phyloP scores from a whole-genome alignment of 2,329 filamentous ascomycete genomes.

The Diaporthe caulivora region DNA sequence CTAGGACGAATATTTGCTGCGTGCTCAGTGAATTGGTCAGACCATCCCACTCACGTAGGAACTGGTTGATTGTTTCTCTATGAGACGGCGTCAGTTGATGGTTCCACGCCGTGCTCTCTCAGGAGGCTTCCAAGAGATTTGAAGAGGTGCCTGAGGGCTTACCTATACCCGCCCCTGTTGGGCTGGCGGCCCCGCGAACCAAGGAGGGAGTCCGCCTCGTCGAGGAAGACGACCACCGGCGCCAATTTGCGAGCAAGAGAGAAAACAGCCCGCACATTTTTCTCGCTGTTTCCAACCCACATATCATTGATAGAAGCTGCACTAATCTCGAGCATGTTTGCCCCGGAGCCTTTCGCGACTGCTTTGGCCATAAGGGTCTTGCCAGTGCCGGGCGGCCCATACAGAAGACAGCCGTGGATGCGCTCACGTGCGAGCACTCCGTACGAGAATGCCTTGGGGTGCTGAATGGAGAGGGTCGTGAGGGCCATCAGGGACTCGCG shows the following conservation, averaged over 20 bases:
- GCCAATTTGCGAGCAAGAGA: constrained; percentile 90
- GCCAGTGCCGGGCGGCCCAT: constrained; percentile 86
- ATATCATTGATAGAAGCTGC: constrained; percentile 95
- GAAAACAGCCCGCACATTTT: constrained; percentile 94
- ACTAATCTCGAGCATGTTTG: constrained; percentile 86
- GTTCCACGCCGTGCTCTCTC: not conserved
- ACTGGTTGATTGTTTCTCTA: constrained; percentile 91
- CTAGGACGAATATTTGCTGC: constrained; percentile 94
- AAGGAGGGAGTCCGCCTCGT: constrained; percentile 95
- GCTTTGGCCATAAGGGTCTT: constrained; percentile 79
- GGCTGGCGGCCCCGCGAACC: constrained; percentile 77
- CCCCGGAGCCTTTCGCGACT: constrained; percentile 76
- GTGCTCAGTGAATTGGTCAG: constrained; percentile 70
- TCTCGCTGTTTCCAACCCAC: constrained; percentile 96
- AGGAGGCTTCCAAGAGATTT: not conserved
- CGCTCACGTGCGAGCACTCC: constrained; percentile 92
- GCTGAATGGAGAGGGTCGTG: constrained; percentile 86
- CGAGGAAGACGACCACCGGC: constrained; percentile 95
- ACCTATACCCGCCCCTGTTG: constrained; percentile 77
- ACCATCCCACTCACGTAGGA: constrained; percentile 96
- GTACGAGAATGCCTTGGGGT: constrained; percentile 96
- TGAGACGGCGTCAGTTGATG: not conserved
- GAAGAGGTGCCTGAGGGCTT: not conserved
- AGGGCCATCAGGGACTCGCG: constrained; percentile 90
- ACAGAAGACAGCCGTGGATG: constrained; percentile 89